A percentile compares a stretch with the other conserved stretches of the same genome.
Conservation (phyloP, 352 stramenopile species). For the Saprolegnia parasitica region DNA sequence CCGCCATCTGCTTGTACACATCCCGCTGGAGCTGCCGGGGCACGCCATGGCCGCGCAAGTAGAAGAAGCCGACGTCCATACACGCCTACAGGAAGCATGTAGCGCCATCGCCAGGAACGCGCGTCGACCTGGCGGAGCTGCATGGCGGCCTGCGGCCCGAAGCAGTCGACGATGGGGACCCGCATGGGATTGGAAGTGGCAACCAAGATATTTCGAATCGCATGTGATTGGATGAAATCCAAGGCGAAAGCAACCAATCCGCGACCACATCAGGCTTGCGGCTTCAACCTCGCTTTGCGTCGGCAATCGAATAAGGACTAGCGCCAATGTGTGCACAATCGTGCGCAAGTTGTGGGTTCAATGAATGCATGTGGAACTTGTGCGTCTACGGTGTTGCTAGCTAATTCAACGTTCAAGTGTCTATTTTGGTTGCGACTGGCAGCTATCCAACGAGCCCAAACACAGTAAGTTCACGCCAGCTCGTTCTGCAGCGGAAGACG, state of each 20-base stretch:
- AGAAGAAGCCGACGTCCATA: constrained; percentile 67
- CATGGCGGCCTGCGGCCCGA: constrained; percentile 38
- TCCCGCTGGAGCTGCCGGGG: constrained; percentile 33
- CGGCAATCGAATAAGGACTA: too few species aligned
- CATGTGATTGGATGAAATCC: constrained; percentile 13
- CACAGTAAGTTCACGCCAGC: too few species aligned
- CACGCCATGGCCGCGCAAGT: constrained; percentile 54
- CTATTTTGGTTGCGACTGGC: too few species aligned
- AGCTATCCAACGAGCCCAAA: too few species aligned
- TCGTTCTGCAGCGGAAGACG: too few species aligned
- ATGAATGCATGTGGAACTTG: too few species aligned
- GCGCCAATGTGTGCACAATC: too few species aligned
- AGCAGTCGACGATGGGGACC: constrained; percentile 58
- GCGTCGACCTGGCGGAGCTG: constrained; percentile 37
- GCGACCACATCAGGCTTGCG: too few species aligned
- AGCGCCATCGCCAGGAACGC: background rate
- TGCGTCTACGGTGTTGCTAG: too few species aligned
- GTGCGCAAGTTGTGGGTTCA: too few species aligned
- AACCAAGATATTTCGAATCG: background rate
- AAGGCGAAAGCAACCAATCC: background rate
- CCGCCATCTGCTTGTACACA: constrained; percentile 54
- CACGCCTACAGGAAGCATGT: constrained; percentile 35
- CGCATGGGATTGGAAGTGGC: constrained; percentile 28
- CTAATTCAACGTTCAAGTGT: too few species aligned
- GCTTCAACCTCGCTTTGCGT: too few species aligned